Base-by-base conservation (phyloP, 345 rosid species). In the Eutrema japonicum region DNA sequence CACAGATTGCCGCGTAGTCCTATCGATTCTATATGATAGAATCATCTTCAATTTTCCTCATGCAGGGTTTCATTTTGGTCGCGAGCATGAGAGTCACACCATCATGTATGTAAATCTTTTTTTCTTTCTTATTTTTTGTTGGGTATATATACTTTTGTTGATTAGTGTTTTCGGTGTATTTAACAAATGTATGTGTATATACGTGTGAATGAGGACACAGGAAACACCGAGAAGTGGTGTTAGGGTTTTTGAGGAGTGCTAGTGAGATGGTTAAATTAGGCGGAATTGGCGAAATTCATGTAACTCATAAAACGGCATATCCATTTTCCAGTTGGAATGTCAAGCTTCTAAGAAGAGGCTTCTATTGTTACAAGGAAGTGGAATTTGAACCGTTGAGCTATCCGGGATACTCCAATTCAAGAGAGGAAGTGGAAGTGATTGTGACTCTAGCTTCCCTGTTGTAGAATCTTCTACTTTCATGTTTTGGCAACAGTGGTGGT, bases 401-500 rank as follows among this genome's bases (percentile, higher is more conserved):
- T 77, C 83, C 78, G 0, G 83, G 89, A 3, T 86, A 86, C 30
- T 41, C 30, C 16, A 85, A 85, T n/a, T n/a, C 7, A 83, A 83
- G 72, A 80, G 66, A 70, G 89, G 89, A 33, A 48, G 58, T 18
- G 80, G 83, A 45, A 7, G 1, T 55, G 0, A 16, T 18, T 18
- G 36, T 4, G 46, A 57, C 46, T 29, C 46, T 6, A 58, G 67
- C 36, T 75, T 67, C 27, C 43, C 50, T 51, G 29, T 74, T 8
- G 67, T 40, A n/a, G 0, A 9, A 22, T 29, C 43, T 55, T 45
- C 57, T 26, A 73, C 72, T 65, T 73, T 73, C 65, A 22, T 29
- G 63, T 64, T 72, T 43, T 27, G 0, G 55, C 57, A 54, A 16
- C 4, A 0, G 7, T 41, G 3, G 33, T 38, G 4, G n/a, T 2